Evolutionary conservation across 345 rosid genomes (phyloP), one percentile per base, ranked within the genome.

Genomic region (Melaleuca quinquenervia): DNA sequence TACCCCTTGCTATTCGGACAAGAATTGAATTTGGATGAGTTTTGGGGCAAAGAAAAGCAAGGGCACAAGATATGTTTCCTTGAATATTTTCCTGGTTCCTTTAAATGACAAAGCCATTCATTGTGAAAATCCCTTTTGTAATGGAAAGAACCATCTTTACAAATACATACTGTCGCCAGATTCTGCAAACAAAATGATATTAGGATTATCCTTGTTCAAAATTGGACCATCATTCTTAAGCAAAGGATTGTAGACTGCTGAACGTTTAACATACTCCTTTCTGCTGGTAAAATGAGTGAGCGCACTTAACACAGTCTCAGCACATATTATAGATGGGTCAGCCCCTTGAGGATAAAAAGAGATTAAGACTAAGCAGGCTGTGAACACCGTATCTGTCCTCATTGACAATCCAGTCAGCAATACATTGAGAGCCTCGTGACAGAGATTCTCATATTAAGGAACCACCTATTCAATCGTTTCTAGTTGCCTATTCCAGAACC

Each of bases 221-320:
- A 32, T 18, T 36, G 78, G 48, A 70, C 48, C 78, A 70, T 70
- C 48, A 18, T 70, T 70, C 26, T 70, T 70, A 70, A 18, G 78
- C 48, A 70, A 70, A 70, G 32, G 78, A 32, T 18, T 45, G 48
- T 70, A 0, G 26, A 32, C 32, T 6, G 24, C 78, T 70, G 48
- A 36, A 32, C 11, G 36, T 70, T 70, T 36, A 70, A 70, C 0
- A 70, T 32, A 18, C 48, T 0, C 0, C 78, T 70, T 13, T 0
- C 78, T 70, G 48, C 8, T 36, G 22, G 78, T 36, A 8, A 70
- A 70, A 70, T 32, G 36, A 9, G 24, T 18, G 24, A 70, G 78
- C 24, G 1, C 48, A 36, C 78, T 70, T 36, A 8, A 70, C 78
- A 36, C 48, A 8, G 78, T 32, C 48, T 70, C 13, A 0, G 32